Evolutionary conservation across 495 filamentous ascomycete species (phyloP).

Genomic region (Thermochaetoides thermophila): DNA sequence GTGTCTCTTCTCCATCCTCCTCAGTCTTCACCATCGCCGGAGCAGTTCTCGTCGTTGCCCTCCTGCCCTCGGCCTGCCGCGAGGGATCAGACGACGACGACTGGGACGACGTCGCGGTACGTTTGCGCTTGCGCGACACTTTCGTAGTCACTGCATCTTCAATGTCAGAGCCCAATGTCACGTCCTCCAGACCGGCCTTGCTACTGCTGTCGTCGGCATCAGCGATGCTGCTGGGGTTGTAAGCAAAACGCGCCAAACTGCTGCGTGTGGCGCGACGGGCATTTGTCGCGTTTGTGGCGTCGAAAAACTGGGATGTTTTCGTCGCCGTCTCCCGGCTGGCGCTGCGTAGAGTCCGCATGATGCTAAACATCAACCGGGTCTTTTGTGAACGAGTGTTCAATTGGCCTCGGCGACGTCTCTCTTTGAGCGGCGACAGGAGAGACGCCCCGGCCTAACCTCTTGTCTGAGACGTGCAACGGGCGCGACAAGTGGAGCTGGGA

Average conservation of each 20-base stretch:
- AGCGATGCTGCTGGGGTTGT: slow-evolving; percentile 9
- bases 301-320: slow-evolving; percentile 37
- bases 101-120: slow-evolving; percentile 17
- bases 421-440: too few species aligned
- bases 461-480: too few species aligned
- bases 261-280: slow-evolving; percentile 33
- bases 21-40: slow-evolving; percentile 2
- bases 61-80: not conserved
- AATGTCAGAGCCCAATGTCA: slow-evolving; percentile 36
- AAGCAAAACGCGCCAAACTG: slow-evolving; percentile 28
- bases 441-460: too few species aligned
- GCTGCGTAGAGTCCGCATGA: slow-evolving; percentile 49
- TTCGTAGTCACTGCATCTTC: slow-evolving; percentile 41
- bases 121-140: slow-evolving; percentile 36
- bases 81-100: not conserved
- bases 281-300: slow-evolving; percentile 8
- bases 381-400: too few species aligned
- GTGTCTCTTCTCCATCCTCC: not conserved
- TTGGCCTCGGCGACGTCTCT: too few species aligned
- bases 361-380: slow-evolving; percentile 2
- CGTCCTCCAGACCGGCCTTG: slow-evolving; percentile 6
- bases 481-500: too few species aligned
- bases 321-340: too few species aligned
- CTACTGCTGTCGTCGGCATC: slow-evolving; percentile 15
- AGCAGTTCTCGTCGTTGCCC: slow-evolving; percentile 1